These are phyloP conservation scores for Thermochaetoides thermophila DNA, from an alignment of 495 filamentous ascomycete species.

Conservation along the genomic window DNA sequence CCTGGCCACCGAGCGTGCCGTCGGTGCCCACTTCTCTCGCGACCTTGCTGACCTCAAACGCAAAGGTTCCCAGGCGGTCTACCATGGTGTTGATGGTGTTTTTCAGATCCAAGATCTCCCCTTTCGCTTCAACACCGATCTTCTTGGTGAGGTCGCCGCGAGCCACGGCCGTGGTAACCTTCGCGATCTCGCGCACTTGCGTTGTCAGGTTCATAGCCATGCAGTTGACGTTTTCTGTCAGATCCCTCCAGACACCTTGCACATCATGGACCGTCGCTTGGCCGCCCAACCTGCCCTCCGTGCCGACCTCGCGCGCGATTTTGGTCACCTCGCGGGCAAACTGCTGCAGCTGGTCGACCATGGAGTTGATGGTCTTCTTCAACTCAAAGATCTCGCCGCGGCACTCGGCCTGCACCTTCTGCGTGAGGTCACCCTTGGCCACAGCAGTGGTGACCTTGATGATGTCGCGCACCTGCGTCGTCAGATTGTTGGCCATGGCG, in stretches of 20 bases:
- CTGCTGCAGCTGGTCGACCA: conserved; percentile 95
- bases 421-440: conserved; percentile 87
- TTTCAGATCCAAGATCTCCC: conserved; percentile 90
- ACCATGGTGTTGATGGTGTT: conserved; percentile 99
- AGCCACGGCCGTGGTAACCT: conserved; percentile 93
- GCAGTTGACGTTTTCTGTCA: conserved; percentile 95
- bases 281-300: conserved; percentile 86
- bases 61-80: conserved; percentile 89
- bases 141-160: conserved; percentile 90
- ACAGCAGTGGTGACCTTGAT: conserved; percentile 97
- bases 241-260: conserved; percentile 91
- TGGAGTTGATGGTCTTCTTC: conserved; percentile 95
- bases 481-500: conserved; percentile 95
- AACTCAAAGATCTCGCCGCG: conserved; percentile 91
- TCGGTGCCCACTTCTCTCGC: conserved; percentile 97
- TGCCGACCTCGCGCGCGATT: conserved; percentile 93
- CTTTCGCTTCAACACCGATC: conserved; percentile 88
- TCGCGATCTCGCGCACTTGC: conserved; percentile 95
- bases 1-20: conserved; percentile 87
- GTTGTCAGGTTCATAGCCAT: conserved; percentile 99
- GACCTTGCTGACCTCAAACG: conserved; percentile 97
- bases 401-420: conserved; percentile 93
- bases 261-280: conserved; percentile 96
- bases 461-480: conserved; percentile 95
- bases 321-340: conserved; percentile 97